Evolutionary conservation across 2,329 filamentous ascomycete genomes (phyloP).

Genomic region (Stemphylium vesicarium): DNA sequence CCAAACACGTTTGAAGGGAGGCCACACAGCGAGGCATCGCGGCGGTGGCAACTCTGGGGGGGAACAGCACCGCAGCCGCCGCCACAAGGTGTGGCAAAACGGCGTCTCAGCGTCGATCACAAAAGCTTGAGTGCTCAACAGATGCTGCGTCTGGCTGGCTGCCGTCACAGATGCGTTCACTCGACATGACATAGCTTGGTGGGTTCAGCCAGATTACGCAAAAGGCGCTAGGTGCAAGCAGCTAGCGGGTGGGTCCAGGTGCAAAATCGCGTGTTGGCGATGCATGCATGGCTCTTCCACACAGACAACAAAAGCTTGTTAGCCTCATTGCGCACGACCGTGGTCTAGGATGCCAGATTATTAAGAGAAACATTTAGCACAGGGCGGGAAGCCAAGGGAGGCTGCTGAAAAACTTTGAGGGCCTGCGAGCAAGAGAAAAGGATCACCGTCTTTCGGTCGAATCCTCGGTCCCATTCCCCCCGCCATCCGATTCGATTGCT

Average conservation of each 20-base stretch:
- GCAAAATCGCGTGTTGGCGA: constrained; percentile 28
- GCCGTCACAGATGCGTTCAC: constrained; percentile 13
- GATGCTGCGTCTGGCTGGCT: constrained; percentile 3
- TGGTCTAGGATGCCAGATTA: constrained; percentile 25
- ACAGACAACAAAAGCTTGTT: constrained; percentile 29
- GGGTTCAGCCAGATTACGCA: constrained; percentile 14
- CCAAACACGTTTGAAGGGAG: constrained; percentile 26
- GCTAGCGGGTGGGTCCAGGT: constrained; percentile 20
- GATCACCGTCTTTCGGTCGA: constrained; percentile 31
- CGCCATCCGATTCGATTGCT: constrained; percentile 41
- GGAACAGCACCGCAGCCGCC: constrained; percentile 1
- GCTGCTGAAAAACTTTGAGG: constrained; percentile 21
- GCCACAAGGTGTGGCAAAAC: constrained; percentile 14
- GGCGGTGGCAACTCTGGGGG: constrained; percentile 2
- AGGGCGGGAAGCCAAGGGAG: constrained; percentile 17
- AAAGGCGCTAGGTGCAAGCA: constrained; percentile 2
- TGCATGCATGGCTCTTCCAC: constrained; percentile 30
- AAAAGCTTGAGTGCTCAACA: constrained; percentile 16
- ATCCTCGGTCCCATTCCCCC: constrained; percentile 39
- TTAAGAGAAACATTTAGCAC: constrained; percentile 33
- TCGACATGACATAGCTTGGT: constrained; percentile 10
- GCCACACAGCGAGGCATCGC: neutral
- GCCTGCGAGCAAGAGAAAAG: constrained; percentile 18
- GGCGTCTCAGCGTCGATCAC: constrained; percentile 8
- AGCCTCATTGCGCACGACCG: constrained; percentile 24